These are phyloP conservation scores for Myxozyma udenii DNA, from an alignment of 805 yeast species.

Conservation along the genomic window DNA sequence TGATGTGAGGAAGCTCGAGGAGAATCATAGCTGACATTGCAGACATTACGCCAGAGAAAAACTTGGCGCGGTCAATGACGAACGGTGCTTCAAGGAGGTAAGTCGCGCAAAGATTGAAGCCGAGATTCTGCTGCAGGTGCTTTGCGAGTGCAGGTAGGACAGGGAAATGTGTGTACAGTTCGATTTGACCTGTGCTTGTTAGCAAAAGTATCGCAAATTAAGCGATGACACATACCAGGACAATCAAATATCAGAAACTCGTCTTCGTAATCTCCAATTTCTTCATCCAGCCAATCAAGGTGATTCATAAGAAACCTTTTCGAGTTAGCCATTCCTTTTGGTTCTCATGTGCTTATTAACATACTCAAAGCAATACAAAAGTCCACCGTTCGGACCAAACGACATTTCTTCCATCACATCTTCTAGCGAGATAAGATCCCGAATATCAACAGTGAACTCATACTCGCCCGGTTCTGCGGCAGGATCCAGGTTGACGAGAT, in stretches of 20 bases:
- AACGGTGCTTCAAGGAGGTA: conserved; percentile 92
- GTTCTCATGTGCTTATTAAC: neutral
- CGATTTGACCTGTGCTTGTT: conserved; percentile 56
- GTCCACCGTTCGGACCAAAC: conserved; percentile 92
- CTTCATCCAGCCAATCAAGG: conserved; percentile 96
- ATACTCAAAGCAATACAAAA: conserved; percentile 89
- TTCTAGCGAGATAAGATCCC: conserved; percentile 83
- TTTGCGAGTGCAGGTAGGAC: conserved; percentile 84
- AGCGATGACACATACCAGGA: conserved; percentile 55
- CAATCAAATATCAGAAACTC: conserved; percentile 93
- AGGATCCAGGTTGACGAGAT: conserved; percentile 91
- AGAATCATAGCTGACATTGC: conserved; percentile 99
- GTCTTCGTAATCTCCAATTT: conserved; percentile 91
- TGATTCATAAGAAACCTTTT: conserved; percentile 63
- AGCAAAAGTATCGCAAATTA: conserved; percentile 1
- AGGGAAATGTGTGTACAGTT: conserved; percentile 89
- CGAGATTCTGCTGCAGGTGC: conserved; percentile 74
- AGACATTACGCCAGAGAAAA: conserved; percentile 89
- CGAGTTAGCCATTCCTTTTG: neutral
- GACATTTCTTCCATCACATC: conserved; percentile 95
- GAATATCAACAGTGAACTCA: conserved; percentile 87
- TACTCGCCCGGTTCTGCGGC: conserved; percentile 93
- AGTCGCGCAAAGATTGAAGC: conserved; percentile 87
- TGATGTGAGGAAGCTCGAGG: conserved; percentile 90
- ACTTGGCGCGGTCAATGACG: conserved; percentile 83